Evolutionary conservation across 176 grass and related monocot species (phyloP), one percentile per base, ranked within the genome.

Genomic region (Paspalum notatum): DNA sequence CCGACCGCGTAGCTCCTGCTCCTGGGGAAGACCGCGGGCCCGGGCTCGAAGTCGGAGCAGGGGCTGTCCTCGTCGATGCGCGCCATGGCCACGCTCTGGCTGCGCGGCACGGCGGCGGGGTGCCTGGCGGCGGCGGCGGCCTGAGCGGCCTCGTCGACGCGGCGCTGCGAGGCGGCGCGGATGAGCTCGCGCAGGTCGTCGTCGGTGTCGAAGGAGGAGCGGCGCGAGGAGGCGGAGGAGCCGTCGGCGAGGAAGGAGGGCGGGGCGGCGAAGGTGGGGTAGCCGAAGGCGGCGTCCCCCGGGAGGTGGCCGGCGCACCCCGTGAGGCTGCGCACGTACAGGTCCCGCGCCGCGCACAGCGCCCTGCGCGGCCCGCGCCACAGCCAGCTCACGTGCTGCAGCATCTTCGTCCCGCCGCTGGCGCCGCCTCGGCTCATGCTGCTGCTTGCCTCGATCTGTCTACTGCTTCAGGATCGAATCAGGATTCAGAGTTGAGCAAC

Each of bases 51-150:
- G 22, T 38, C 52, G 24, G 62, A 85, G 25, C 79, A 87, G 0
- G 89, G 85, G 17, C 38, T 27, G 50, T 97, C 91, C 89, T 97
- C 94, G 50, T 97, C 91, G 79, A 97, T 97, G 62, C 90, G 53
- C 11, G 72, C 85, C 68, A 91, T 89, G 27, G 85, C 89, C 4
- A 84, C 91, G 71, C 91, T 97, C 47, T 85, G 85, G 85, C 91
- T 90, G 53, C 87, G 17, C 5, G 71, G 62, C 64, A 89, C 82
- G 55, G 15, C 5, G 0, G 40, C 13, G 55, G 77, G 82, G 44
- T 46, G 26, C 2, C 62, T 32, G 32, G 11, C 4, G 55, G n/a
- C 26, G n/a, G n/a, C n/a, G n/a, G n/a, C n/a, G n/a, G n/a, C n/a
- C n/a, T n/a, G n/a, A 0, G 40, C 24, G 21, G 56, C 18, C 80